Conservation (phyloP, 2,329 filamentous ascomycete species). For the Lasiodiplodia citricola region DNA sequence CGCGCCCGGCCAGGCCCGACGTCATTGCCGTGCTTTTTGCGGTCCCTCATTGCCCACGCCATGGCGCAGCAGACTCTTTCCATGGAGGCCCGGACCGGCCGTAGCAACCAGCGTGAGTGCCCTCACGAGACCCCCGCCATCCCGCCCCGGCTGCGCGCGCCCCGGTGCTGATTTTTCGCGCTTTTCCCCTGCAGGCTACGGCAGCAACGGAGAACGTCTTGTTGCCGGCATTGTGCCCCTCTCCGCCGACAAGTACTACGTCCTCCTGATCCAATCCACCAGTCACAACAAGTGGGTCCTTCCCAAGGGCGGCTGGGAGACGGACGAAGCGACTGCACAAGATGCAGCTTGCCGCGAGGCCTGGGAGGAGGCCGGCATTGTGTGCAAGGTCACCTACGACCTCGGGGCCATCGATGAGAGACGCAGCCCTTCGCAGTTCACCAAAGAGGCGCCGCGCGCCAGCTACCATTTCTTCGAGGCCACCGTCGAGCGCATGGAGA, state of each 20-base stretch:
- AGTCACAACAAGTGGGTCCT: constrained; percentile 93
- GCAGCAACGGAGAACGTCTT: constrained; percentile 86
- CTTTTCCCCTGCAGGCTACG: constrained; percentile 72
- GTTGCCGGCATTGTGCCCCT: constrained; percentile 94
- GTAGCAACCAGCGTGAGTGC: constrained; percentile 80
- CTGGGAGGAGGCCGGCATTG: constrained; percentile 97
- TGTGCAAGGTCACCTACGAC: constrained; percentile 82
- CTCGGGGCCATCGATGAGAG: constrained; percentile 86
- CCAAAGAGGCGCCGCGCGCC: constrained; percentile 71
- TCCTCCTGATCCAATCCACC: constrained; percentile 92
- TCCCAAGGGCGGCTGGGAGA: constrained; percentile 97
- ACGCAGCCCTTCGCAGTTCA: constrained; percentile 61
- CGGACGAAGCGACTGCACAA: constrained; percentile 84
- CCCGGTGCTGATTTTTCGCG: constrained; percentile 27
- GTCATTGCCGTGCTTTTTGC: constrained; percentile 6
- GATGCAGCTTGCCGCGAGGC: constrained; percentile 87
- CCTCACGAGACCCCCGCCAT: constrained; percentile 32
- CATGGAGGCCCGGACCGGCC: constrained; percentile 73
- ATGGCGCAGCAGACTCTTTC: constrained; percentile 55
- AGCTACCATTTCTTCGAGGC: constrained; percentile 85
- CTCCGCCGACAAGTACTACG: constrained; percentile 81
- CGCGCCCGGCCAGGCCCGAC: constrained; percentile 19
- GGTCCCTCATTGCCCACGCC: constrained; percentile 14
- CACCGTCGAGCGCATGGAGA: constrained; percentile 83
- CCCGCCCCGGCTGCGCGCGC: constrained; percentile 25